Conservation (phyloP, 495 filamentous ascomycete genomes). For the Glonium stellatum region DNA sequence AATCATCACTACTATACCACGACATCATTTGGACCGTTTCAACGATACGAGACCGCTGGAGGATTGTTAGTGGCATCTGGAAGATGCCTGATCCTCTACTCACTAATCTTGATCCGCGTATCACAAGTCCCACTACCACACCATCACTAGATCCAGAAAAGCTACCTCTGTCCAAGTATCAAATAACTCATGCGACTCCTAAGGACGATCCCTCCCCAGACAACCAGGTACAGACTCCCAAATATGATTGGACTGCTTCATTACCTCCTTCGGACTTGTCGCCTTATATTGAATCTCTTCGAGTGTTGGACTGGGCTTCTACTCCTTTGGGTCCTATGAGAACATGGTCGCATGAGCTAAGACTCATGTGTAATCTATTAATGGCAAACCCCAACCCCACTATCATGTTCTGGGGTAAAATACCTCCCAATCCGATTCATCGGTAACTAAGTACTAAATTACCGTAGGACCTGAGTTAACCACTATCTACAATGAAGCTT, state of each 20-base stretch:
- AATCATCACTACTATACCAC: not conserved
- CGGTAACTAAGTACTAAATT: no score
- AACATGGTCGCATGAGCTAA: constrained; percentile 16
- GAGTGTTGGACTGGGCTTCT: constrained; percentile 16
- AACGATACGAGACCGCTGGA: not conserved
- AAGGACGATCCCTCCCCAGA: not conserved
- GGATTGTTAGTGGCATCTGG: not conserved
- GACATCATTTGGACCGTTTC: not conserved
- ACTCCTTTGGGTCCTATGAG: constrained; percentile 21
- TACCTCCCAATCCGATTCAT: not conserved
- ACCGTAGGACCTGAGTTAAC: not conserved
- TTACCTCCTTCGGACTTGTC: not conserved
- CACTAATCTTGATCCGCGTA: no score
- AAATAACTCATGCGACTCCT: no score
- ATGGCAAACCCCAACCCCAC: constrained; percentile 12
- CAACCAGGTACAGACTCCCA: not conserved
- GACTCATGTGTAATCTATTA: constrained; percentile 9
- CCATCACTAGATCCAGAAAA: no score
- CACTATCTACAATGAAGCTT: constrained; percentile 24
- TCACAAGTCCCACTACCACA: no score
- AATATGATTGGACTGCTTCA: not conserved
- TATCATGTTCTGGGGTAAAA: constrained; percentile 21
- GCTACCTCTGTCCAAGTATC: no score
- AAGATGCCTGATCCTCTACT: not conserved
- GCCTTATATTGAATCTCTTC: constrained; percentile 8